Percentiles rank a stretch among this genome's conserved stretches.
Conservation (phyloP, 768 basidiomycete genomes). For the Boletus rubescentipes region DNA sequence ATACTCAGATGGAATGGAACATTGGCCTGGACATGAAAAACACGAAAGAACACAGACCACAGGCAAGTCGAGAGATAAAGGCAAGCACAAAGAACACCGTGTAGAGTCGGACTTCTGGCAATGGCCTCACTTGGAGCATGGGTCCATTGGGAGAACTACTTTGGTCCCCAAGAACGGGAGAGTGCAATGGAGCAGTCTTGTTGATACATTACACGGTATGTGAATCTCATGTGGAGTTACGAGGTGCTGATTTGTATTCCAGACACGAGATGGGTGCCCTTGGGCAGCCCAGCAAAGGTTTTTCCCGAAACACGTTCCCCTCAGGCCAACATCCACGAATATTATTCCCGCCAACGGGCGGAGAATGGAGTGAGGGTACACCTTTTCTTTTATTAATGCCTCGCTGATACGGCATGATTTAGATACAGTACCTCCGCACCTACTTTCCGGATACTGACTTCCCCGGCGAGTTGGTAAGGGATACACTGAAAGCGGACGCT, state of each 20-base stretch:
- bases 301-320: constrained; percentile 59
- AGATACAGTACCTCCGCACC: constrained; percentile 74
- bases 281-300: constrained; percentile 39
- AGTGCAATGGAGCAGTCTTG: constrained; percentile 53
- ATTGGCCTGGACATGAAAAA: constrained; percentile 62
- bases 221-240: not conserved
- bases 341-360: constrained; percentile 46
- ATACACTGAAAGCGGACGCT: constrained; percentile 51
- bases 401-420: not conserved
- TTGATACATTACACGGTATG: constrained; percentile 30
- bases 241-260: constrained; percentile 6
- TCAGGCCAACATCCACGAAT: constrained; percentile 28
- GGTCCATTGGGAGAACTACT: constrained; percentile 56
- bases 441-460: constrained; percentile 74
- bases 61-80: constrained; percentile 20
- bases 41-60: constrained; percentile 21
- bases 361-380: constrained; percentile 60
- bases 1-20: constrained; percentile 69
- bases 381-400: not conserved
- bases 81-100: constrained; percentile 30
- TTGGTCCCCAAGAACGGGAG: constrained; percentile 44
- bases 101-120: constrained; percentile 30
- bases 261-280: constrained; percentile 35
- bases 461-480: constrained; percentile 62
- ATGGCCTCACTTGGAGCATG: constrained; percentile 58